These are phyloP conservation scores for Aspergillus ostianus DNA, from an alignment of 495 filamentous ascomycete species.

Conservation along the genomic window DNA sequence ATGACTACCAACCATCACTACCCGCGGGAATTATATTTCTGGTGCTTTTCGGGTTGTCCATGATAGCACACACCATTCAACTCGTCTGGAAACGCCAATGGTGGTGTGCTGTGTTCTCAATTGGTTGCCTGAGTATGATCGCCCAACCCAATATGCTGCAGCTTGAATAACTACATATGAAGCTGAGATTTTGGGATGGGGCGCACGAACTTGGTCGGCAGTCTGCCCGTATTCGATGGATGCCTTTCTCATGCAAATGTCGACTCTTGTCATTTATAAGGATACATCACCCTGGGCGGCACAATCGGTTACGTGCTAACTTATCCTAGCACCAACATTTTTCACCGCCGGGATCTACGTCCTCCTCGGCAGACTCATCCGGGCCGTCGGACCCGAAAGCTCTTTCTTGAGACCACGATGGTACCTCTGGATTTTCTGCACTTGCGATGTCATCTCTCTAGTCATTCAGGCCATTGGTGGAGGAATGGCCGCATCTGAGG, in stretches of 20 bases:
- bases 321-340: conserved; percentile 51
- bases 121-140: conserved; percentile 47
- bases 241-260: conserved; percentile 61
- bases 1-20: conserved; percentile 56
- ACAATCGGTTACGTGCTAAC: too few species aligned
- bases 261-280: conserved; percentile 61
- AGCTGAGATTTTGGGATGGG: conserved; percentile 63
- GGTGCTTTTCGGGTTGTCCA: conserved; percentile 52
- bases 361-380: conserved; percentile 58
- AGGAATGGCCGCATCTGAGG: conserved; percentile 49
- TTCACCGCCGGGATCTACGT: conserved; percentile 63
- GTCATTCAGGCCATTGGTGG: conserved; percentile 60
- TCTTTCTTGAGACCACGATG: conserved; percentile 49
- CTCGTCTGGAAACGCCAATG: conserved; percentile 49
- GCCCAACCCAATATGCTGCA: background rate
- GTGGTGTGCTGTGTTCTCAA: conserved; percentile 49
- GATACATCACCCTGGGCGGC: background rate
- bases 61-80: conserved; percentile 50
- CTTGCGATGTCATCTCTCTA: conserved; percentile 57
- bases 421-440: conserved; percentile 59
- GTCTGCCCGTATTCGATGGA: conserved; percentile 54
- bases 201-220: conserved; percentile 53
- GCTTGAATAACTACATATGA: conserved; percentile 1
- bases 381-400: conserved; percentile 49
- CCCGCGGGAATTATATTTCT: conserved; percentile 54